Base-by-base conservation (phyloP, 1,139 yeast genomes). In the Candida dubliniensis region DNA sequence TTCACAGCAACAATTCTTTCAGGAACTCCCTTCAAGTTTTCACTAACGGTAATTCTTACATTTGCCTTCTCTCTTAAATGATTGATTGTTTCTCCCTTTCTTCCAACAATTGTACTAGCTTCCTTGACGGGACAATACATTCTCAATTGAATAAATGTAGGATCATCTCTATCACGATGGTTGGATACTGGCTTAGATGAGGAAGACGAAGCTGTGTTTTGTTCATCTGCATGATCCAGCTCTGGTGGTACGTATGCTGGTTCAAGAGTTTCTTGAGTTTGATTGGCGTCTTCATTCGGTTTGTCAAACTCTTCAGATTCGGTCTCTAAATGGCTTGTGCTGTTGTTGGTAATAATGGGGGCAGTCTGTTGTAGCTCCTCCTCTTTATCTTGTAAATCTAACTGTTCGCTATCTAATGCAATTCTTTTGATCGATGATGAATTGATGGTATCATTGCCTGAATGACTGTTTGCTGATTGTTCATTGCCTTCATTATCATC, bases 121-220 rank as follows among this genome's bases (percentile, higher is more conserved):
- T 87, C 93, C 52, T 81, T 83, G n/a, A 84, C 85, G 2, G 82
- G 77, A 52, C 91, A 85, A 45, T 83, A 74, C 86, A 87, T 83
- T 51, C 96, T 74, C 58, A 87, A 71, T 53, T 77, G 81, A 6
- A 84, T 81, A 52, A 76, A 80, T 0, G 82, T 79, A 13, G 85
- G 81, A 46, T 81, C 84, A 34, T 71, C 74, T 47, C 64, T 55
- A 44, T 71, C 70, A 46, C 70, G 53, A 46, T 64, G 67, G 46
- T 66, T 62, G 14, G 60, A 45, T 3, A 54, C 48, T 9, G 60
- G 61, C 38, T 55, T 58, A 7, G 64, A 58, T 2, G 55, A 42
- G 14, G 43, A 35, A 3, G 45, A 34, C 13, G 42, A 25, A n/a
- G 41, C 15, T 11, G 40, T 43, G 8, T 45, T 48, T 23, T 34